Percentiles rank a stretch among this genome's conserved stretches.
Evolutionary conservation across 1,284 basidiomycete genomes (phyloP).

Genomic region (Ganoderma meredithae): DNA sequence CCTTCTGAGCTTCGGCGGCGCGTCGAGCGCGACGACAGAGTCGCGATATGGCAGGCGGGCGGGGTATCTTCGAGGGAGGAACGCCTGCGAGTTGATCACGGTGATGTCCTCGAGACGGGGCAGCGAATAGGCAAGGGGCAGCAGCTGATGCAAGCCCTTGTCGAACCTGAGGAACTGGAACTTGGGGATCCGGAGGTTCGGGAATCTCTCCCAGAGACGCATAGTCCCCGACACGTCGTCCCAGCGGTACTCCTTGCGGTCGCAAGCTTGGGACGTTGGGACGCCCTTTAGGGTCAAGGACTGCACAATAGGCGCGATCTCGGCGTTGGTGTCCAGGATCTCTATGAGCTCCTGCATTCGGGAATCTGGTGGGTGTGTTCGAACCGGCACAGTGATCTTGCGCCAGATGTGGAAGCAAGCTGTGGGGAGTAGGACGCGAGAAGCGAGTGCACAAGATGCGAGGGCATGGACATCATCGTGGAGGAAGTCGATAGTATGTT

Average conservation of each 20-base stretch:
- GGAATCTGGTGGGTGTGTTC: neutral
- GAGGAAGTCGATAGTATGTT: neutral
- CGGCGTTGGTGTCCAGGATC: neutral
- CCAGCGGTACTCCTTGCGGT: neutral
- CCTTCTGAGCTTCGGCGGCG: neutral
- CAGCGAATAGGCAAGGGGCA: neutral
- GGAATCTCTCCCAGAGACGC: neutral
- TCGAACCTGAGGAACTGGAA: neutral
- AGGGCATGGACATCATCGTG: neutral
- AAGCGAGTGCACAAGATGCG: neutral
- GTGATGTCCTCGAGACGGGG: neutral
- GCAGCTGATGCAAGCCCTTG: neutral
- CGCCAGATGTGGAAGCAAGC: conserved; percentile 1
- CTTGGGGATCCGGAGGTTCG: neutral
- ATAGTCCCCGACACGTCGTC: neutral
- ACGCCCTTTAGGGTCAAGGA: neutral
- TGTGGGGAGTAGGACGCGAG: neutral
- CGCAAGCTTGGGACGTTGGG: neutral
- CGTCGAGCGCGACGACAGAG: neutral
- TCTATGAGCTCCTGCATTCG: neutral
- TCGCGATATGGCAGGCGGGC: neutral
- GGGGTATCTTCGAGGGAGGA: neutral
- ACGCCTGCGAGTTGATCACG: neutral
- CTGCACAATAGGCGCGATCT: neutral
- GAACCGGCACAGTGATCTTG: neutral